Evolutionary conservation across 345 rosid species (phyloP).

Genomic region (Dimocarpus longan): DNA sequence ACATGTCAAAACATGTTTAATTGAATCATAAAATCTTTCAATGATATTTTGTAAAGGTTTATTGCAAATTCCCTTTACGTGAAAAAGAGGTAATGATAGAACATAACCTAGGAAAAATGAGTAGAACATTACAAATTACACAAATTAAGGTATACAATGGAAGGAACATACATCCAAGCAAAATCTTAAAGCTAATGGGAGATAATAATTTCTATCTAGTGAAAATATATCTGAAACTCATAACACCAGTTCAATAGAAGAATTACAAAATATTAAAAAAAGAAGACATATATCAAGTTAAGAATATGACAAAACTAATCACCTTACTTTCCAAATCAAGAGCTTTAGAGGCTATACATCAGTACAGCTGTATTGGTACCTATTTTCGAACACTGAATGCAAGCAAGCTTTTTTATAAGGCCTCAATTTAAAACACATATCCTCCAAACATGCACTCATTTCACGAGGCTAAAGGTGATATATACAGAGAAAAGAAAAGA

Average conservation of each 20-base stretch:
- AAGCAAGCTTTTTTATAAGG: not conserved
- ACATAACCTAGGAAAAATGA: not conserved
- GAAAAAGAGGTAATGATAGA: not conserved
- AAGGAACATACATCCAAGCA: conserved; percentile 4
- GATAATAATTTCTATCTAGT: not conserved
- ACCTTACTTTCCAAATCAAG: conserved; percentile 97
- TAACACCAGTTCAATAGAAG: not conserved
- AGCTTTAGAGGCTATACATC: conserved; percentile 74
- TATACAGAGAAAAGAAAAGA: no score
- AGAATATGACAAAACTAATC: conserved; percentile 22
- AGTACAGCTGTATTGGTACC: no score
- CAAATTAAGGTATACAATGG: not conserved
- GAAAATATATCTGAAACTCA: not conserved
- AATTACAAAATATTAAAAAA: not conserved
- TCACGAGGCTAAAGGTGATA: not conserved
- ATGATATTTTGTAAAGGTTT: not conserved
- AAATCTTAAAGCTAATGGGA: not conserved
- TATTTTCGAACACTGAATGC: no score
- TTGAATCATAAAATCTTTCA: conserved; percentile 4
- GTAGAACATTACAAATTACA: not conserved
- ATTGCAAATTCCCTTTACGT: not conserved
- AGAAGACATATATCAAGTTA: not conserved
- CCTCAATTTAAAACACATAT: not conserved
- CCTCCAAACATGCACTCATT: not conserved
- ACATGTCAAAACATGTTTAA: conserved; percentile 8